These are phyloP conservation scores for Citrus hindsii DNA, from an alignment of 345 rosid genomes.

Conservation along the genomic window DNA sequence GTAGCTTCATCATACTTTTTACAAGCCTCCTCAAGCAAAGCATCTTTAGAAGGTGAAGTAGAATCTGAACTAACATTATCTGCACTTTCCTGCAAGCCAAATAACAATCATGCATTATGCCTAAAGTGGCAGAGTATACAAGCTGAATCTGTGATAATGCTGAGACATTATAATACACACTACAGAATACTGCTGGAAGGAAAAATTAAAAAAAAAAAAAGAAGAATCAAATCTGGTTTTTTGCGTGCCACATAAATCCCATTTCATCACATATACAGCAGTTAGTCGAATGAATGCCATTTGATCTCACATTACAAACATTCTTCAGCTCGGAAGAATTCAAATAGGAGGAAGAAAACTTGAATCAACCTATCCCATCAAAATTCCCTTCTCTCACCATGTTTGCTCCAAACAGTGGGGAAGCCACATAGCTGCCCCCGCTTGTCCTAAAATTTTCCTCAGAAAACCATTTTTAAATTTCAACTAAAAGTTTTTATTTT, in stretches of 20 bases:
- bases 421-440: too few relatives aligned
- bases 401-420: too few relatives aligned
- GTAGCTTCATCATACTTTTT: constrained; percentile 96
- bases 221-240: not conserved
- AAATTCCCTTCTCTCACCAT: not conserved
- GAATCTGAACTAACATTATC: constrained; percentile 89
- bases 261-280: not conserved
- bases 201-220: not conserved
- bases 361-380: not conserved
- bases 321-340: not conserved
- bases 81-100: constrained; percentile 84
- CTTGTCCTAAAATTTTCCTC: too few relatives aligned
- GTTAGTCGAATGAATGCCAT: not conserved
- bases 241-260: not conserved
- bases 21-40: constrained; percentile 95
- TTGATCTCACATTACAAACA: not conserved
- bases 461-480: too few relatives aligned
- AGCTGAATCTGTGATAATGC: not conserved
- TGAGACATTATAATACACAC: not conserved
- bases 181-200: not conserved
- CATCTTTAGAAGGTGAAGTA: constrained; percentile 93
- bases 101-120: constrained; percentile 10
- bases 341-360: not conserved
- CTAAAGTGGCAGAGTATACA: not conserved
- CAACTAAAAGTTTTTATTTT: too few relatives aligned